Evolutionary conservation across 805 yeast genomes (phyloP).

Genomic region (Spathaspora passalidarum): DNA sequence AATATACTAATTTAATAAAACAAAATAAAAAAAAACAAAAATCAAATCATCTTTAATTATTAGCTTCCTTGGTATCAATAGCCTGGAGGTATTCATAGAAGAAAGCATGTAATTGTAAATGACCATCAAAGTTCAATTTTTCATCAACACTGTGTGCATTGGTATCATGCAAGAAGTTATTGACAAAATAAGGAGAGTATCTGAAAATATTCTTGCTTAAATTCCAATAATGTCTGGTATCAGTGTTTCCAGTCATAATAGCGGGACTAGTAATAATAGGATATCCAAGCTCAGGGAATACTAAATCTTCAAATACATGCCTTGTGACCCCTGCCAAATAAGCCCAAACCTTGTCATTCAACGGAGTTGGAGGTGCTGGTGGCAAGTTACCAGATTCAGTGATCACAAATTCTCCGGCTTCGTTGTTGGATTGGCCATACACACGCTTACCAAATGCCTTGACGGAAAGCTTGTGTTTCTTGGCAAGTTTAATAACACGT

Average conservation of each 20-base stretch:
- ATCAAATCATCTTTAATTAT: slow-evolving; percentile 10
- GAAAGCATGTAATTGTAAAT: slow-evolving; percentile 57
- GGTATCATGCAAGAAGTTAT: slow-evolving; percentile 30
- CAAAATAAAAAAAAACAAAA: no score
- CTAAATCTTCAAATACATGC: slow-evolving; percentile 45
- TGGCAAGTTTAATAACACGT: slow-evolving; percentile 26
- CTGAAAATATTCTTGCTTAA: slow-evolving; percentile 61
- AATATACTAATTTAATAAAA: no score
- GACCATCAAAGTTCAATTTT: slow-evolving; percentile 49
- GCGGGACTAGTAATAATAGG: slow-evolving; percentile 55
- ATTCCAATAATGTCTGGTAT: slow-evolving; percentile 63
- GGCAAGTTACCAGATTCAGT: slow-evolving; percentile 21
- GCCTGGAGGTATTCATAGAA: slow-evolving; percentile 50
- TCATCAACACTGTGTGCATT: slow-evolving; percentile 67
- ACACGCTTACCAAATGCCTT: slow-evolving; percentile 28
- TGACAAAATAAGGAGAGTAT: slow-evolving; percentile 45
- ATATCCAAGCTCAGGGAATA: slow-evolving; percentile 28
- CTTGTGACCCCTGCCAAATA: slow-evolving; percentile 42
- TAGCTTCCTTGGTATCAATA: slow-evolving; percentile 27
- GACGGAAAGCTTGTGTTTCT: slow-evolving; percentile 28
- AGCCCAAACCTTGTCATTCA: slow-evolving; percentile 36
- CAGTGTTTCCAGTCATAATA: slow-evolving; percentile 68
- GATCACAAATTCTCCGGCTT: slow-evolving; percentile 12
- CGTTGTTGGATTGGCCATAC: slow-evolving; percentile 15
- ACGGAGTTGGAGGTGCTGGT: slow-evolving; percentile 49